A percentile compares a stretch with the other conserved stretches of the same genome.
phyloP scores from a whole-genome alignment of 176 grass and related monocot species.

The Ensete ventricosum region DNA sequence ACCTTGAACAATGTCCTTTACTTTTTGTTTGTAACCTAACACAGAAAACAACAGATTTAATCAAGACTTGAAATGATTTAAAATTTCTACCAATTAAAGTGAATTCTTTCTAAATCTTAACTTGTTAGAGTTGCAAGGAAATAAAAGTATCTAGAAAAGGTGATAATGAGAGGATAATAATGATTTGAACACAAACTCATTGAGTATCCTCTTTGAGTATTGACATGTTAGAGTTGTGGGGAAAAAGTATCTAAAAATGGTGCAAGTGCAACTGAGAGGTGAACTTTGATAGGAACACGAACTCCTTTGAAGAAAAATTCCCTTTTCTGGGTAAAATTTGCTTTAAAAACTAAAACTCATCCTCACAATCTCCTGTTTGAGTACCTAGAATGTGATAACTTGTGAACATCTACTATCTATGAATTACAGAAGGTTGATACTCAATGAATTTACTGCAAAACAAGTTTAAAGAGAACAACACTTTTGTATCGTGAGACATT shows the following conservation, averaged over 20 bases:
- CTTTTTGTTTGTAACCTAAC: constrained; percentile 78
- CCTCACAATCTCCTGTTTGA: background rate
- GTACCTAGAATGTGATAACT: background rate
- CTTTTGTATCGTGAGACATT: no score
- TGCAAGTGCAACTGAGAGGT: background rate
- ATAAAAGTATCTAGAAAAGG: background rate
- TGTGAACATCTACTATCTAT: no score
- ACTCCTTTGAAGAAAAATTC: no score
- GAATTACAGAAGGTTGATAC: no score
- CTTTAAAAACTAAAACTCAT: background rate
- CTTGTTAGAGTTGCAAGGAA: background rate
- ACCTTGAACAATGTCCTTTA: constrained; percentile 67
- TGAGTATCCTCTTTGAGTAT: no score
- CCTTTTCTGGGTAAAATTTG: background rate
- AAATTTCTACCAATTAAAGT: background rate
- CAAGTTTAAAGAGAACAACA: no score
- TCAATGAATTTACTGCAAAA: no score
- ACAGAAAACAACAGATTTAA: constrained; percentile 2
- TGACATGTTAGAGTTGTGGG: no score
- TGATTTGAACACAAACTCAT: no score
- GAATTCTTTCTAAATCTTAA: background rate
- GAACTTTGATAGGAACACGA: background rate
- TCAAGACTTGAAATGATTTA: background rate
- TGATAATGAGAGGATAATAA: no score
- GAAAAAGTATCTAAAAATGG: background rate